Evolutionary conservation across 2,329 filamentous ascomycete species (phyloP).

Genomic region (Fusarium verrucosum): DNA sequence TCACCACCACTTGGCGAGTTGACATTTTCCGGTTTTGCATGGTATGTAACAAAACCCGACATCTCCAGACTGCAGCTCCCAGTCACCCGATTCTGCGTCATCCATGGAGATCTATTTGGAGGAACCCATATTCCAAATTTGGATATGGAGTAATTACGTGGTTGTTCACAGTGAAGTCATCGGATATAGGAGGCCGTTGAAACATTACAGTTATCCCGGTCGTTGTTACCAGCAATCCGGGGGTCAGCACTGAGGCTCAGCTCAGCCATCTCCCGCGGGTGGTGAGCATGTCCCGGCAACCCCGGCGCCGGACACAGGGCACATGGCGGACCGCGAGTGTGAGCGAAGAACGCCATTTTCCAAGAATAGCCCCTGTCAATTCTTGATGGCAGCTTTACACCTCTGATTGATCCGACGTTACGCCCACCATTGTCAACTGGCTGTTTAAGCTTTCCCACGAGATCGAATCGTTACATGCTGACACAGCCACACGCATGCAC

Average conservation of each 20-base stretch:
- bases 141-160: slow-evolving; percentile 2
- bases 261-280: slow-evolving; percentile 22
- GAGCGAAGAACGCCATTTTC: slow-evolving; percentile 31
- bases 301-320: slow-evolving; percentile 36
- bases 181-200: slow-evolving; percentile 11
- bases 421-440: slow-evolving; percentile 22
- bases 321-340: slow-evolving; percentile 26
- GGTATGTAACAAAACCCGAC: background rate
- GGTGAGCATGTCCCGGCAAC: slow-evolving; percentile 35
- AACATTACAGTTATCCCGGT: slow-evolving; percentile 23
- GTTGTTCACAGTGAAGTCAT: slow-evolving; percentile 37
- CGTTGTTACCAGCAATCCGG: slow-evolving; percentile 26
- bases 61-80: slow-evolving; percentile 14
- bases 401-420: slow-evolving; percentile 16
- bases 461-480: slow-evolving; percentile 36
- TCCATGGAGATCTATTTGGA: slow-evolving; percentile 29
- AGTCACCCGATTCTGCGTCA: slow-evolving; percentile 12
- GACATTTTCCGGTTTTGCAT: slow-evolving; percentile 2
- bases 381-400: slow-evolving; percentile 19
- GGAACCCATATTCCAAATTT: slow-evolving; percentile 15
- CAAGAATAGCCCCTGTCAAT: slow-evolving; percentile 42
- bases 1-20: slow-evolving; percentile 29
- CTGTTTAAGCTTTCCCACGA: slow-evolving; percentile 34
- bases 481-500: slow-evolving; percentile 34
- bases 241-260: slow-evolving; percentile 23